Conservation (phyloP, 2,329 filamentous ascomycete genomes). For the Aspergillus fructus region DNA sequence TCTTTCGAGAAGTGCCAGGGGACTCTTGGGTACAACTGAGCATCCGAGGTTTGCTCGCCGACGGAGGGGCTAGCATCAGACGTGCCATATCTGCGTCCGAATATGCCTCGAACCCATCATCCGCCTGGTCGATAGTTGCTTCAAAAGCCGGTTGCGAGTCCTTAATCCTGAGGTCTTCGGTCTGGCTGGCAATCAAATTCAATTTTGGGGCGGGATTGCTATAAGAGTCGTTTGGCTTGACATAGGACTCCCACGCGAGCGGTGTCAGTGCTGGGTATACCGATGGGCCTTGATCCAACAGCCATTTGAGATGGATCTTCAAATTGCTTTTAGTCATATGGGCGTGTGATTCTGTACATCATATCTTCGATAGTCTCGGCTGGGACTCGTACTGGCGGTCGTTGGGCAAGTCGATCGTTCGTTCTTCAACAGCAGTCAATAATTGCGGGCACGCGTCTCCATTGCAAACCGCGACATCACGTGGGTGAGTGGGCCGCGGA, state of each 20-base stretch:
- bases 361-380: constrained; percentile 15
- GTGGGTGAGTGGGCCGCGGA: constrained; percentile 9
- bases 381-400: constrained; percentile 3
- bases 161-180: constrained; percentile 8
- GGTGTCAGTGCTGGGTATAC: constrained; percentile 32
- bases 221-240: constrained; percentile 7
- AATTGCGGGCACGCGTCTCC: constrained; percentile 18
- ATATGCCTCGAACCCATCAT: constrained; percentile 26
- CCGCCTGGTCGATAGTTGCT: constrained; percentile 16
- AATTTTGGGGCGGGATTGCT: constrained; percentile 6
- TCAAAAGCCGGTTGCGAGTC: constrained; percentile 12
- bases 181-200: constrained; percentile 7
- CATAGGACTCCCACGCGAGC: constrained; percentile 26
- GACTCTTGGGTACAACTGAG: constrained; percentile 31
- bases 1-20: constrained; percentile 20
- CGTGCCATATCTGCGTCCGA: constrained; percentile 44
- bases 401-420: constrained; percentile 7
- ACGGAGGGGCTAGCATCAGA: constrained; percentile 42
- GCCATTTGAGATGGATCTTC: constrained; percentile 47
- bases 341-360: constrained; percentile 30
- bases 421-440: background rate
- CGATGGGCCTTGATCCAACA: constrained; percentile 41
- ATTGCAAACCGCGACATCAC: constrained; percentile 22
- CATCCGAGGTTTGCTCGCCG: constrained; percentile 41
- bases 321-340: constrained; percentile 53